Base-by-base conservation (phyloP, 1,284 basidiomycete genomes). In the Cutaneotrichosporon daszewskae region DNA sequence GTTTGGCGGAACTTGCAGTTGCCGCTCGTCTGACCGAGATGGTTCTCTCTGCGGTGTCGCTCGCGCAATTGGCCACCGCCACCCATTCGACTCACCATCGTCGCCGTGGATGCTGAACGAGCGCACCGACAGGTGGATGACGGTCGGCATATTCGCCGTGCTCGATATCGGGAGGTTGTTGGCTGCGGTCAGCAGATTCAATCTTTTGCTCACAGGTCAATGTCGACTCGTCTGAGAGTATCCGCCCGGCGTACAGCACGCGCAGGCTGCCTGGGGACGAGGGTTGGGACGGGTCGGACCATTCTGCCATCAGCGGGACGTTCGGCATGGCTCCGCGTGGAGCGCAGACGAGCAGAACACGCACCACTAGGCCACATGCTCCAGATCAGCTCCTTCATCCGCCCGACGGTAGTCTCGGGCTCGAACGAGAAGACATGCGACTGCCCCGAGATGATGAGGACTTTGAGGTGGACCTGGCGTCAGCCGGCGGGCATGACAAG, bases 191-290 rank as follows among this genome's bases (percentile, higher is more conserved):
- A 42, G 40, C 39, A 9, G 9, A 6, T 28, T 9, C 12, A 10
- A 33, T 12, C 7, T 6, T 12, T 25, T 16, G 79, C 82, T 60
- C 55, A 87, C 85, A 77, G 17, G 75, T 61, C 31, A 89, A 73
- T 4, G 81, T 85, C 43, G 87, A 84, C 34, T 89, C 86, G 60
- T 90, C 87, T 58, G 85, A 81, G 31, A 89, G 70, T 61, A 90
- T 83, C 61, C 82, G 80, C n/a, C 87, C 87, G 12, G 88, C 74
- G 64, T 87, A 81, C 2, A 90, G 72, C 29, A 91, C 76, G 27
- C 87, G 78, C 45, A 89, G 74, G 72, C 82, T 86, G 5, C 80
- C 81, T 1, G 86, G 85, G 9, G 83, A 81, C 11, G 85, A 83
- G 1, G 87, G 87, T 37, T 82, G 80, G 17, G 59, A 56, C 1